phyloP scores from a whole-genome alignment of 495 filamentous ascomycete genomes.

The Penicillium cataractarum region DNA sequence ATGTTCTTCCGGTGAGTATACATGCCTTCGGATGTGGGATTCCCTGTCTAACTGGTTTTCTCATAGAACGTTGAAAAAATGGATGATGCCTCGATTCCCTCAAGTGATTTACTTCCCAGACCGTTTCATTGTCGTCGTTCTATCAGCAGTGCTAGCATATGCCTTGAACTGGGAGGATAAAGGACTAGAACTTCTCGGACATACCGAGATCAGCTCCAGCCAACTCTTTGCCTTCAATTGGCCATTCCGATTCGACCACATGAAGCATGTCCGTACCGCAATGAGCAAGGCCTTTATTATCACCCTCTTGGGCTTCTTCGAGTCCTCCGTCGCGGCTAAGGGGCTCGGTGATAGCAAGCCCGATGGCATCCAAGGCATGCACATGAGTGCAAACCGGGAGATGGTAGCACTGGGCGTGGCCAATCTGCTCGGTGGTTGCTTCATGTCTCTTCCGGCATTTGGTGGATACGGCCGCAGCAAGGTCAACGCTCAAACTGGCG shows the following conservation, averaged over 20 bases:
- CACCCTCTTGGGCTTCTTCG: constrained; percentile 94
- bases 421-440: constrained; percentile 88
- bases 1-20: constrained; percentile 74
- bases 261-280: constrained; percentile 81
- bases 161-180: constrained; percentile 76
- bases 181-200: constrained; percentile 82
- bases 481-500: constrained; percentile 88
- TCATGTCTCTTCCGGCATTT: constrained; percentile 89
- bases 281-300: constrained; percentile 94
- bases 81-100: constrained; percentile 79
- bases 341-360: constrained; percentile 66
- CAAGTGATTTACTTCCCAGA: constrained; percentile 89
- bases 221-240: constrained; percentile 78
- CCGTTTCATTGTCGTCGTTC: constrained; percentile 85
- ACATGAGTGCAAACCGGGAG: constrained; percentile 89
- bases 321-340: constrained; percentile 97
- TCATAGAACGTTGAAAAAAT: constrained; percentile 73
- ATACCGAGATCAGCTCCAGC: constrained; percentile 64
- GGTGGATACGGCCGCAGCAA: constrained; percentile 97
- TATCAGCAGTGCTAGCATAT: constrained; percentile 82
- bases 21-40: not conserved
- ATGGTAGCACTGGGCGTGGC: constrained; percentile 90
- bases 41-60: not conserved
- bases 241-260: constrained; percentile 74
- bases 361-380: constrained; percentile 70